Conservation (phyloP, 2,329 filamentous ascomycete species). For the Capronia americana region DNA sequence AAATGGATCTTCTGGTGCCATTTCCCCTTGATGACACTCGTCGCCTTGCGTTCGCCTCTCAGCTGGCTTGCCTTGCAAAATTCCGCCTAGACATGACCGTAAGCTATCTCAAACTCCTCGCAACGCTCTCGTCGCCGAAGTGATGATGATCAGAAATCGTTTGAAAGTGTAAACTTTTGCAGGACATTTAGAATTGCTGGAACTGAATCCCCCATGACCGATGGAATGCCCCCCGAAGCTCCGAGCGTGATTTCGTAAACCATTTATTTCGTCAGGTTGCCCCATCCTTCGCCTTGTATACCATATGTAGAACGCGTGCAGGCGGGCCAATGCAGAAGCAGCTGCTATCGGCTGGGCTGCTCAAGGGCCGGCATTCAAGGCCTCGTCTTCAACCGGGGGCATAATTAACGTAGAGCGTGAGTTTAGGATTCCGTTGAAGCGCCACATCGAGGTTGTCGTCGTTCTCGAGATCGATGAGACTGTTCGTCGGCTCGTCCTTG, state of each 20-base stretch:
- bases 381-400: slow-evolving; percentile 22
- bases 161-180: slow-evolving; percentile 19
- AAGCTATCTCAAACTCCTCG: slow-evolving; percentile 16
- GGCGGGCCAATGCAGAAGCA: slow-evolving; percentile 4
- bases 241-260: slow-evolving; percentile 33
- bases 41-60: not conserved
- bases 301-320: not conserved
- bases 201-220: not conserved
- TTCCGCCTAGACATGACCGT: slow-evolving; percentile 6
- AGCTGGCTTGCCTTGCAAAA: not conserved
- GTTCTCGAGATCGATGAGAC: slow-evolving; percentile 75
- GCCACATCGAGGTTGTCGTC: slow-evolving; percentile 83
- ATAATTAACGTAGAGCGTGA: slow-evolving; percentile 63
- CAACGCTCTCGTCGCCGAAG: not conserved
- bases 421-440: slow-evolving; percentile 82
- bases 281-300: slow-evolving; percentile 12
- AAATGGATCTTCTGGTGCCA: not conserved
- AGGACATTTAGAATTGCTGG: slow-evolving; percentile 1
- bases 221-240: slow-evolving; percentile 7
- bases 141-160: not conserved
- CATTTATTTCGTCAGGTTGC: slow-evolving; percentile 33
- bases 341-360: slow-evolving; percentile 1
- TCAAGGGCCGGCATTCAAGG: not conserved
- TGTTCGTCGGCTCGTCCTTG: slow-evolving; percentile 79
- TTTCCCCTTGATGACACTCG: not conserved